These are phyloP conservation scores for Fusarium chaquense DNA, from an alignment of 2,329 filamentous ascomycete species.

Conservation along the genomic window DNA sequence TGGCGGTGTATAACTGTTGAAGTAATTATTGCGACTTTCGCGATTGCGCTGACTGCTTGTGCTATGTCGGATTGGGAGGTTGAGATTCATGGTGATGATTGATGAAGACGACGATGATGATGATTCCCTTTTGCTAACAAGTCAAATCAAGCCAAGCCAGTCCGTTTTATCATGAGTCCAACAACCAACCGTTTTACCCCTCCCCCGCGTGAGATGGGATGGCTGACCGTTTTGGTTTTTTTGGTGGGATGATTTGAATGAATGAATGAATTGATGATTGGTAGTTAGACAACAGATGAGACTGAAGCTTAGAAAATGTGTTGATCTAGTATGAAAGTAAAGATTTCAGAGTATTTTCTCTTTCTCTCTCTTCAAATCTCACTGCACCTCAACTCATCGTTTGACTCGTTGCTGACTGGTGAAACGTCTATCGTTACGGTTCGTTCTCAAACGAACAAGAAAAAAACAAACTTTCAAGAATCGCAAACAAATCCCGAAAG, in stretches of 20 bases:
- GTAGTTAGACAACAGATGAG: neutral
- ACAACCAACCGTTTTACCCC: constrained; percentile 40
- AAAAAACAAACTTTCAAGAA: constrained; percentile 9
- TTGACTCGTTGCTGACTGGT: constrained; percentile 11
- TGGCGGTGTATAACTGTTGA: constrained; percentile 66
- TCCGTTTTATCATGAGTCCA: constrained; percentile 33
- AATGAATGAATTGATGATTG: no score
- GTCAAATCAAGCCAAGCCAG: constrained; percentile 15
- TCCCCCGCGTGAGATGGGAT: constrained; percentile 38
- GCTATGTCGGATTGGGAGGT: constrained; percentile 62
- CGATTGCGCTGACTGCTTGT: constrained; percentile 64
- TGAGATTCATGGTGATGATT: constrained; percentile 60
- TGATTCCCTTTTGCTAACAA: constrained; percentile 11
- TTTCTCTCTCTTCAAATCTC: constrained; percentile 1
- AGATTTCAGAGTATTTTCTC: neutral
- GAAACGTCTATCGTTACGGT: constrained; percentile 35
- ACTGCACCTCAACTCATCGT: constrained; percentile 33
- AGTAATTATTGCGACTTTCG: constrained; percentile 66
- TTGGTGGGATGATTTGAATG: constrained; percentile 13
- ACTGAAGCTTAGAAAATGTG: neutral
- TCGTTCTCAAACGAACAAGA: constrained; percentile 7
- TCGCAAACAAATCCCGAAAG: neutral
- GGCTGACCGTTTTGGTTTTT: constrained; percentile 18
- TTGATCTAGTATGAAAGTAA: neutral
- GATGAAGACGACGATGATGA: no score